Base-by-base conservation (phyloP, 2,329 filamentous ascomycete species). In the Nemania abortiva region DNA sequence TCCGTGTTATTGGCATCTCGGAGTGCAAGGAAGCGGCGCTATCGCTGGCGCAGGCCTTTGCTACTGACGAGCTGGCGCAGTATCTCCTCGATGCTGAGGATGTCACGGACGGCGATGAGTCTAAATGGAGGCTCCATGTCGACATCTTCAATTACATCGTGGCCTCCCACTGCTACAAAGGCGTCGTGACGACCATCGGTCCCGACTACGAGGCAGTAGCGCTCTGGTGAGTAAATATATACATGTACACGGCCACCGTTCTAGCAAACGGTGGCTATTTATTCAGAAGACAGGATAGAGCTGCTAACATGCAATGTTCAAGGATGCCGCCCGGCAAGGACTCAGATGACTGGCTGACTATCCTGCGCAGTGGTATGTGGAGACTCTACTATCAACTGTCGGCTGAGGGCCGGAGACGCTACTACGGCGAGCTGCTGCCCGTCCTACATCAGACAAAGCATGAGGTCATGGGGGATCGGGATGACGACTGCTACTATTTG, bases 101-200 rank as follows among this genome's bases (percentile, higher is more conserved):
- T 78, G 87, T 89, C 81, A 80, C 85, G 70, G 88, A 87, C 81
- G 86, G 88, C 56, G 85, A 89, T 76, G 88, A 92, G 79, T 84
- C 89, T 77, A 91, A 90, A 77, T 96, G 91, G 90, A 88, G 89
- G 73, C 84, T 96, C 54, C 93, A 96, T 79, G 85, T 92, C 73
- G 87, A 91, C 77, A 91, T 94, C 74, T 88, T 95, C 84, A 90
- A 90, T 74, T 95, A 94, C 81, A 87, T 93, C 74, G 90, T 90
- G 58, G 92, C 92, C 66, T 90, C 92, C 69, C 92, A 94, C 79
- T 90, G 89, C 79, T 86, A 92, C 76, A 90, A 90, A 74, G 93
- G 93, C 65, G 80, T 93, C 67, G 92, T 92, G 63, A 91, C 92
- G 54, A 89, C 91, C 64, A 89, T 92, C 70, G 93, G 93, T 20